Percentiles rank a stretch among this genome's conserved stretches.
Evolutionary conservation across 495 filamentous ascomycete species (phyloP).

Genomic region (Viridothelium virens): DNA sequence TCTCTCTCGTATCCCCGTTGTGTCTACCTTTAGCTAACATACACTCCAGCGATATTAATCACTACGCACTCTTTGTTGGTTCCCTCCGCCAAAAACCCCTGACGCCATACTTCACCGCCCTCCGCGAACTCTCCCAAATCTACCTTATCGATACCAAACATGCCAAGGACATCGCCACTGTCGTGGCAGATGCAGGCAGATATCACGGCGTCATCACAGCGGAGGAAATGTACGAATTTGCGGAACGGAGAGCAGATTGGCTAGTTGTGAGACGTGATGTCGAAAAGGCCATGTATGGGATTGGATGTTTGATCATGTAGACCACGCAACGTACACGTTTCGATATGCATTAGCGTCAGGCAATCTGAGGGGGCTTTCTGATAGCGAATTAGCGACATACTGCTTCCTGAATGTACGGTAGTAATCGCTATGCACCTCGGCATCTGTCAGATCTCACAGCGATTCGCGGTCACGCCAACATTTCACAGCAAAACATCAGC

Average conservation of each 20-base stretch:
- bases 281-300: conserved; percentile 95
- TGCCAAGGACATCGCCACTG: conserved; percentile 87
- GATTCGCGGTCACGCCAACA: neutral
- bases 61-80: conserved; percentile 77
- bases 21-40: conserved; percentile 26
- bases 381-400: neutral
- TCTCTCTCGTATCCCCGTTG: neutral
- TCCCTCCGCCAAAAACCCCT: conserved; percentile 76
- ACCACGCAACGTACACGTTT: neutral
- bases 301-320: conserved; percentile 85
- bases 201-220: conserved; percentile 88
- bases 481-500: neutral
- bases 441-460: too few relatives aligned
- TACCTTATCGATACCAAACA: conserved; percentile 83
- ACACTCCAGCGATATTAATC: conserved; percentile 69
- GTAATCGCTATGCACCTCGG: too few relatives aligned
- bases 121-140: conserved; percentile 89
- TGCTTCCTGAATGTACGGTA: neutral
- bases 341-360: neutral
- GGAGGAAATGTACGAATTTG: conserved; percentile 97
- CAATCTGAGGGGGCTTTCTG: neutral
- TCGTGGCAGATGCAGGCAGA: conserved; percentile 85
- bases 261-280: conserved; percentile 76
- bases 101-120: conserved; percentile 79
- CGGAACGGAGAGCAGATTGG: conserved; percentile 91